A percentile compares a stretch with the other conserved stretches of the same genome.
phyloP scores from a whole-genome alignment of 2,329 filamentous ascomycete species.

The Orbilia ellipsospora region DNA sequence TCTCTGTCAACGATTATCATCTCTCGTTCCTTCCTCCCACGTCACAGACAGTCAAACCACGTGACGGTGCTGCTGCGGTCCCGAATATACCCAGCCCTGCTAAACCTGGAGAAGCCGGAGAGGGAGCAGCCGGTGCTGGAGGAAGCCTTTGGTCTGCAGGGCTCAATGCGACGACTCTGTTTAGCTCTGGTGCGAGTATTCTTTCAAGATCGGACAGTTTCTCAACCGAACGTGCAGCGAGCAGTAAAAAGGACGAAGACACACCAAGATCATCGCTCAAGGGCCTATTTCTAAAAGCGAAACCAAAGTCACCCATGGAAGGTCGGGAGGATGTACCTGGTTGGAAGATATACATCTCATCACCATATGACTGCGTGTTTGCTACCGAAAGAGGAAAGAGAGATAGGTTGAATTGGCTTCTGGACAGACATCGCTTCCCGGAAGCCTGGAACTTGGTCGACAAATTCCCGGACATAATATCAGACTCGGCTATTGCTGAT shows the following conservation, averaged over 20 bases:
- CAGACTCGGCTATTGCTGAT: conserved; percentile 60
- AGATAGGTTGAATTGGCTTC: conserved; percentile 86
- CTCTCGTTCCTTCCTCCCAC: conserved; percentile 82
- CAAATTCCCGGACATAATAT: conserved; percentile 80
- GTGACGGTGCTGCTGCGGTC: conserved; percentile 70
- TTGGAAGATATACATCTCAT: conserved; percentile 91
- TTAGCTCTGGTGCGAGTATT: conserved; percentile 86
- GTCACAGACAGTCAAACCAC: conserved; percentile 63
- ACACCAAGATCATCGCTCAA: conserved; percentile 50
- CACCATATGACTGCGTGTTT: conserved; percentile 95
- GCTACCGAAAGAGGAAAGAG: conserved; percentile 85
- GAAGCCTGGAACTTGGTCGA: conserved; percentile 90
- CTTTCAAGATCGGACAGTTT: conserved; percentile 58
- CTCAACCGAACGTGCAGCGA: conserved; percentile 32
- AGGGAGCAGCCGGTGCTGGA: conserved; percentile 68
- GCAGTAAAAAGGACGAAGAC: conserved; percentile 36
- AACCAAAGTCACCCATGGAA: conserved; percentile 60
- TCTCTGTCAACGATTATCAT: conserved; percentile 92
- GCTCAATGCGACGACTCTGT: conserved; percentile 85
- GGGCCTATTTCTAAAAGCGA: conserved; percentile 41
- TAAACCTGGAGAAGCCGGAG: conserved; percentile 71
- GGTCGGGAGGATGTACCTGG: conserved; percentile 65
- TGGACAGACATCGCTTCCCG: conserved; percentile 82
- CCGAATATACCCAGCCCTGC: conserved; percentile 71
- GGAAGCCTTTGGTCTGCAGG: conserved; percentile 90